phyloP scores from a whole-genome alignment of 352 stramenopile species.

The Paralagenidium karlingii region DNA sequence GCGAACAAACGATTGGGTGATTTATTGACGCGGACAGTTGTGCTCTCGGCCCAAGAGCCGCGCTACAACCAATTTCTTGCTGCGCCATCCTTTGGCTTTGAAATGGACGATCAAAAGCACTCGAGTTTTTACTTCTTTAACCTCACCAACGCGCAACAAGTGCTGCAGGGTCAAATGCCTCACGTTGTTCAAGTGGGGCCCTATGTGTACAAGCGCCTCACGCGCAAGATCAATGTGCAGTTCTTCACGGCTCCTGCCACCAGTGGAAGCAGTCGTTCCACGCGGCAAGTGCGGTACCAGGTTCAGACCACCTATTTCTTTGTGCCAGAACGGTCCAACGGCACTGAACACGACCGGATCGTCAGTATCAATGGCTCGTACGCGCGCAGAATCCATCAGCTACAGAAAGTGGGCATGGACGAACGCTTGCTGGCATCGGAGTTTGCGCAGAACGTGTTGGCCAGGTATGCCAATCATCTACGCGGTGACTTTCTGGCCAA shows the following conservation, averaged over 20 bases:
- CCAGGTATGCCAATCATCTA: constrained; percentile 23
- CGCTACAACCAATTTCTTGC: constrained; percentile 5
- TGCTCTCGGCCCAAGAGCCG: not conserved
- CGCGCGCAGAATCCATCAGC: constrained; percentile 21
- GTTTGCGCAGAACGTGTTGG: constrained; percentile 37
- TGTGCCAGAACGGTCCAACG: constrained; percentile 36
- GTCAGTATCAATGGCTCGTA: constrained; percentile 52
- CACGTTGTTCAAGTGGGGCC: constrained; percentile 35
- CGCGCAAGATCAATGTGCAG: constrained; percentile 38
- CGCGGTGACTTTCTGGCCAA: constrained; percentile 33
- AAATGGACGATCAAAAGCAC: constrained; percentile 35
- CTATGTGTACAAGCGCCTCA: constrained; percentile 53
- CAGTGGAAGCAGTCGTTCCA: not conserved
- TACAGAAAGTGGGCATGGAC: constrained; percentile 33
- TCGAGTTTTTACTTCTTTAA: constrained; percentile 64
- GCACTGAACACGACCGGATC: constrained; percentile 31
- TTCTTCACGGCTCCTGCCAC: constrained; percentile 8
- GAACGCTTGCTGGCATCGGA: constrained; percentile 49
- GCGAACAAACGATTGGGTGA: not conserved
- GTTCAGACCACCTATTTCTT: constrained; percentile 31
- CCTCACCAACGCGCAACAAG: constrained; percentile 32
- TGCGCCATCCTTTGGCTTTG: constrained; percentile 18
- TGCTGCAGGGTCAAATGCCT: constrained; percentile 19
- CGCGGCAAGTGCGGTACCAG: constrained; percentile 28
- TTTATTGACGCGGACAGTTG: constrained; percentile 1